phyloP scores from a whole-genome alignment of 345 rosid genomes.

The Populus davidiana region DNA sequence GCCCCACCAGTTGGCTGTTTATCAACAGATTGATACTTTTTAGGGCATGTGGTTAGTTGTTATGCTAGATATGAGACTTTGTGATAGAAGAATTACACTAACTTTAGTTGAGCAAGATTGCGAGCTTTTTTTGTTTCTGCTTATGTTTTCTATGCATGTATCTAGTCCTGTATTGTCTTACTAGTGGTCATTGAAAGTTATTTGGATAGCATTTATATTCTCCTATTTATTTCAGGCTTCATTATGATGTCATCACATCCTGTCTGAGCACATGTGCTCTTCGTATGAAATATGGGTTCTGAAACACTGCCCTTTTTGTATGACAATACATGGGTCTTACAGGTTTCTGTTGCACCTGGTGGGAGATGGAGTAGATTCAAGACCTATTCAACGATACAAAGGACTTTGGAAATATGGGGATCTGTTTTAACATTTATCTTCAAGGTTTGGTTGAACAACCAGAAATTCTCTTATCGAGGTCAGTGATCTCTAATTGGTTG shows the following conservation, averaged over 20 bases:
- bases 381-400: conserved; percentile 87
- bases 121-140: neutral
- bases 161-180: neutral
- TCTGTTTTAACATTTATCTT: conserved; percentile 66
- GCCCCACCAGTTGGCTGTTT: neutral
- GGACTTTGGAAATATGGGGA: conserved; percentile 98
- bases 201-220: neutral
- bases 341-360: conserved; percentile 97
- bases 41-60: neutral
- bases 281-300: neutral
- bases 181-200: too few species aligned
- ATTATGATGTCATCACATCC: neutral
- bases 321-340: conserved; percentile 18
- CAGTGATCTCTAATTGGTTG: conserved; percentile 8
- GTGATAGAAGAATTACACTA: neutral
- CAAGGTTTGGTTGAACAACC: conserved; percentile 77
- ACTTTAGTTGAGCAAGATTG: neutral
- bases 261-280: neutral
- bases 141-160: neutral
- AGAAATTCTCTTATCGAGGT: conserved; percentile 90
- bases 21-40: neutral
- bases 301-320: neutral
- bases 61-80: neutral
- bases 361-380: conserved; percentile 97
- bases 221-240: neutral